Evolutionary conservation across 345 rosid genomes (phyloP).

Genomic region (Populus davidiana): DNA sequence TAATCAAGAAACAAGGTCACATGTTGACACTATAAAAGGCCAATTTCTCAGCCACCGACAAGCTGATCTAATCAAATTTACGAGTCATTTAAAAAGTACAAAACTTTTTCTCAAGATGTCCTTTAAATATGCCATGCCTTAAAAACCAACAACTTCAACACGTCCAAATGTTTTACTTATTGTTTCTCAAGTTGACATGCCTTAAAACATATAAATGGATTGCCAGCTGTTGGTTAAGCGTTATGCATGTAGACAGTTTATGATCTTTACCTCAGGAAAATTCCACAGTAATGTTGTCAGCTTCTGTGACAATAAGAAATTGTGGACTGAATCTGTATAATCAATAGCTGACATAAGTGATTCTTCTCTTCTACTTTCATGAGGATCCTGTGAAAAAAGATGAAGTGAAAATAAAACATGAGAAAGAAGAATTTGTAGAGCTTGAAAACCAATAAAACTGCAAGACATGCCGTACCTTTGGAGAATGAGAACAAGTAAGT

Average conservation of each 20-base stretch:
- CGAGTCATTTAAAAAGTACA: neutral
- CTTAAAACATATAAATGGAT: neutral
- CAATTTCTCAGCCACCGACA: no score
- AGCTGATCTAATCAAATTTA: neutral
- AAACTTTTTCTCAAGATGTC: neutral
- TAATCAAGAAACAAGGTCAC: neutral
- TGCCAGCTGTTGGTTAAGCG: neutral
- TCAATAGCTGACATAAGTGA: conserved; percentile 65
- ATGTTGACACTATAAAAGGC: no score
- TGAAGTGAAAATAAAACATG: conserved; percentile 14
- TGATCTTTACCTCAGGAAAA: conserved; percentile 71
- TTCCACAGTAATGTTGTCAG: conserved; percentile 70
- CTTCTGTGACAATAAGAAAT: conserved; percentile 76
- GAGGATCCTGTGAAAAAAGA: conserved; percentile 42
- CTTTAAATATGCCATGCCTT: neutral
- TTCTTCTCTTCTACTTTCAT: conserved; percentile 45
- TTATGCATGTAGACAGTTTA: neutral
- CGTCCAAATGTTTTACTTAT: neutral
- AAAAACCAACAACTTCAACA: neutral
- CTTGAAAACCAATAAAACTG: neutral
- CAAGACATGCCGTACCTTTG: conserved; percentile 38
- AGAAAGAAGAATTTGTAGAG: neutral
- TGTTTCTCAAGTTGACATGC: neutral
- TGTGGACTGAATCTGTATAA: conserved; percentile 80
- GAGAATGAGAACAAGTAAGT: conserved; percentile 56